These are phyloP conservation scores for Hanseniaspora mollemarum DNA, from an alignment of 805 yeast genomes.

Conservation along the genomic window DNA sequence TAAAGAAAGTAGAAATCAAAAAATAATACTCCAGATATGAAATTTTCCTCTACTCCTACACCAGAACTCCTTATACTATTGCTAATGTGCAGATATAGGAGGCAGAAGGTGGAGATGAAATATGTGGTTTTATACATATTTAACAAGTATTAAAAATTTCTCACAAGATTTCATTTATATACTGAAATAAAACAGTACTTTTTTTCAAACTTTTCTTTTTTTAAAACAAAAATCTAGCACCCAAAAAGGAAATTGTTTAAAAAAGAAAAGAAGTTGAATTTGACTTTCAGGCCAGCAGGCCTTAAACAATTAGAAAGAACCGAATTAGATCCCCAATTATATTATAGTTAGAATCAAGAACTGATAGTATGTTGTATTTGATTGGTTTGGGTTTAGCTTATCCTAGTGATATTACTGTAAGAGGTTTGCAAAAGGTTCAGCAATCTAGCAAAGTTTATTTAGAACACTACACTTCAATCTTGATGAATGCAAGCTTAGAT, in stretches of 20 bases:
- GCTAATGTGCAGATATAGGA: slow-evolving; percentile 14
- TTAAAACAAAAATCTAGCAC: not conserved
- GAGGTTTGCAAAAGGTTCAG: slow-evolving; percentile 78
- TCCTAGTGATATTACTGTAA: slow-evolving; percentile 81
- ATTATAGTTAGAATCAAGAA: not conserved
- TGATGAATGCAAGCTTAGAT: slow-evolving; percentile 79
- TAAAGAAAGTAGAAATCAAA: not conserved
- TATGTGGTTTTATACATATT: slow-evolving; percentile 17
- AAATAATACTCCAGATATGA: not conserved
- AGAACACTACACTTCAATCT: slow-evolving; percentile 88
- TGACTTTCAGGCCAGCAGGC: not conserved
- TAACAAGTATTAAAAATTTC: too few species aligned
- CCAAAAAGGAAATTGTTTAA: not conserved
- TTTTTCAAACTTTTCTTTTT: not conserved
- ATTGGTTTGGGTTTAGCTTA: slow-evolving; percentile 87
- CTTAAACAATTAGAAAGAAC: not conserved
- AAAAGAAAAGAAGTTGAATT: too few species aligned
- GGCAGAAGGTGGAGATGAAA: slow-evolving; percentile 17
- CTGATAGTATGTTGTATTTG: slow-evolving; percentile 58
- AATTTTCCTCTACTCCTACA: slow-evolving; percentile 13
- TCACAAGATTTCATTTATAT: too few species aligned
- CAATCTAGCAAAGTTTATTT: slow-evolving; percentile 82
- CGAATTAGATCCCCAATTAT: not conserved
- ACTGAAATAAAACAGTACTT: too few species aligned
- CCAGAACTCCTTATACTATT: slow-evolving; percentile 16